Base-by-base conservation (phyloP, 495 filamentous ascomycete genomes). In the Cercophora newfieldiana region DNA sequence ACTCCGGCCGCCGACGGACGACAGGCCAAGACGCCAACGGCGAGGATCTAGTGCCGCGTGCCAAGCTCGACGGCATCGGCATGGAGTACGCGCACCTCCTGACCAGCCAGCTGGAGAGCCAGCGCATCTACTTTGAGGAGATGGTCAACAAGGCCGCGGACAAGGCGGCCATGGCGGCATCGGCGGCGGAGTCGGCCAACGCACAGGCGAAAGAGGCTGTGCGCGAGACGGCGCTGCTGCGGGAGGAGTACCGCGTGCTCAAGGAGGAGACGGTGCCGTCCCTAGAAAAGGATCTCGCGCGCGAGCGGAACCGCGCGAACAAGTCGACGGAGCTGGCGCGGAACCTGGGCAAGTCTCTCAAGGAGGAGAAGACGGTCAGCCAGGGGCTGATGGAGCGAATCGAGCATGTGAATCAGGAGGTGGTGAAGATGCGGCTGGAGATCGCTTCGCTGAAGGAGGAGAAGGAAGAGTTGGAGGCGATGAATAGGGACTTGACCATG, bases 61-160 rank as follows among this genome's bases (percentile, higher is more conserved):
- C 93, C 71, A 99, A 99, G 77, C 82, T 98, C 18, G 95, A 99
- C 50, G 90, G 87, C 67, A 95, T 98, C 75, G 91, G 90, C 63
- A 86, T 92, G 64, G 95, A 99, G 78, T 98, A 98, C 74, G 92
- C 95, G 6, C 92, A 97, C 70, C 87, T 99, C 7, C 86, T 98
- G 0, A 96, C 91, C 10, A 90, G 85, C 62, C 95, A 99, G 74
- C 86, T 99, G 21, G 96, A 98, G 69, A 90, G 87, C 63, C 95
- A 99, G 71, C 88, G 95, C 50, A 82, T 90, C 4, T 99, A 98
- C 75, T 99, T 96, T 71, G 95, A 97, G 72, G 94, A 95, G 69
- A 88, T 96, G 75, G 85, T 99, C 65, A 90, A 90, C 71, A 93
- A 95, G 62, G 93, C 93, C 1, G 94, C 89, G 0, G 93, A 97